Evolutionary conservation across 2,329 filamentous ascomycete species (phyloP), one percentile per base, ranked within the genome.

Genomic region (Alternaria novae-zelandiae): DNA sequence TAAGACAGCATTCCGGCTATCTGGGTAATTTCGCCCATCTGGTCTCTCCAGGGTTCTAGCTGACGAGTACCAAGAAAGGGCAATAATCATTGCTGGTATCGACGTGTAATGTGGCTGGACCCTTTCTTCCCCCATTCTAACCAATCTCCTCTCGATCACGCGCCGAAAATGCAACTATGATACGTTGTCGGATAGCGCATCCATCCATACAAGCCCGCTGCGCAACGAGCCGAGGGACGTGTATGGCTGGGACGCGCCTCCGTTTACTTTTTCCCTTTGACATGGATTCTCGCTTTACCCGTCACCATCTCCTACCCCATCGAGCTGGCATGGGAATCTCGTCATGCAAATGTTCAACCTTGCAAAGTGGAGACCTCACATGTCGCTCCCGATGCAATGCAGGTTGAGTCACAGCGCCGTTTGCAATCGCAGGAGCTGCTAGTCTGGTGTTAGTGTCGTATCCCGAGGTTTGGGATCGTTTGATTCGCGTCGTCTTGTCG

Each of bases 91-190:
- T 54, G 17, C 46, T 58, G 30, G 32, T 58, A 55, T 55, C 25
- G 36, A 63, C 10, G 28, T 47, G 55, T 59, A 60, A 53, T 55
- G 53, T 60, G 57, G 53, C 53, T 63, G 53, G 51, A 46, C 49
- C 43, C 43, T 54, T 49, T 57, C 28, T 36, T 15, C 26, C 21
- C 45, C 15, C 30, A 54, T 30, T 36, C 23, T 12, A 23, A 20
- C 26, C 30, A 32, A 28, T 26, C 26, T 43, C 23, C 15, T 28
- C 15, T 26, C 12, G 20, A 56, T 56, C 2, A 30, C 6, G 12
- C 30, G 36, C 30, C 21, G 28, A 32, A 54, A 30, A 41, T 59
- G 57, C 41, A 30, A 59, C 43, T 28, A 46, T 54, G 26, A 28
- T 55, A 23, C 21, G 17, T 44, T 36, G 15, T 45, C 41, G 25